Evolutionary conservation across 345 rosid genomes (phyloP).

Genomic region (Eucalyptus marginata): DNA sequence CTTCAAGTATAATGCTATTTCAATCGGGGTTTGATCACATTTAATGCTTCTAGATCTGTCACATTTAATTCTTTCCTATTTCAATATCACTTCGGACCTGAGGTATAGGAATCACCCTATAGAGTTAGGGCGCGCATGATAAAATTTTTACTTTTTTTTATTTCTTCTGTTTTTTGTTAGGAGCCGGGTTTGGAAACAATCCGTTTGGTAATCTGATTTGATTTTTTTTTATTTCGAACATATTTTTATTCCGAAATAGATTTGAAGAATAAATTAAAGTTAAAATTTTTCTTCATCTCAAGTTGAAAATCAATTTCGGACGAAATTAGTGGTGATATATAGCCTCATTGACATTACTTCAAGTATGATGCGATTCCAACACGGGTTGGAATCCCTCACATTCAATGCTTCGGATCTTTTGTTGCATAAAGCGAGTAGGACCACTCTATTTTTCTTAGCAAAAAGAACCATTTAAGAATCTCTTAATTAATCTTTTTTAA

Average conservation of each 20-base stretch:
- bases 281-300: no score
- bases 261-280: no score
- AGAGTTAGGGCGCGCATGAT: no score
- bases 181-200: no score
- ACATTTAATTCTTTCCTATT: background rate
- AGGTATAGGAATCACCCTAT: background rate
- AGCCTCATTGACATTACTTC: rapidly evolving
- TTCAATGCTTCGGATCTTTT: background rate
- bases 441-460: background rate
- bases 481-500: background rate
- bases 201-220: no score
- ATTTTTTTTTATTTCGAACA: no score
- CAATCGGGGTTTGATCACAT: background rate
- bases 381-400: background rate
- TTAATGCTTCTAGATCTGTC: background rate
- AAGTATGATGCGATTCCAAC: background rate
- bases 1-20: background rate
- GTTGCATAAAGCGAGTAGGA: background rate
- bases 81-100: no score
- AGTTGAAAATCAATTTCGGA: no score
- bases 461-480: background rate
- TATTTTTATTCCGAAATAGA: no score
- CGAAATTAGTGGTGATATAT: no score
- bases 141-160: no score
- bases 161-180: no score